These are phyloP conservation scores for Basidioascus undulatus DNA, from an alignment of 768 basidiomycete genomes.

Conservation along the genomic window DNA sequence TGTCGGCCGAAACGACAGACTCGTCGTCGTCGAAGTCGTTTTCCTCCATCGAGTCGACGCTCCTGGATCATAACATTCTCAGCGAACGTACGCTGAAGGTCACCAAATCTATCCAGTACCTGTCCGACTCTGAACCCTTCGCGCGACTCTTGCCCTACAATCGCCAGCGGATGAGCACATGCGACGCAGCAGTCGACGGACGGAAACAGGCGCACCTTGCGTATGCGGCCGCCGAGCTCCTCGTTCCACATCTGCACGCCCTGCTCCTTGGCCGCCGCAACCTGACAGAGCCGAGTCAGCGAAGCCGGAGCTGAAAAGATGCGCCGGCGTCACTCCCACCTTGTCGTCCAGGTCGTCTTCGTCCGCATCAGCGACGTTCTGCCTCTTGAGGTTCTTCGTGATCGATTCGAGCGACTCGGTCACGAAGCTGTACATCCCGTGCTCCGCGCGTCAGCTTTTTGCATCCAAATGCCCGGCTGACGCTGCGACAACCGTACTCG, in stretches of 20 bases:
- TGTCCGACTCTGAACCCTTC: too few relatives aligned
- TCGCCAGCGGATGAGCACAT: constrained; percentile 26
- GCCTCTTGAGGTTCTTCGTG: constrained; percentile 10
- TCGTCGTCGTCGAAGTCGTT: background rate
- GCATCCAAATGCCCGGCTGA: background rate
- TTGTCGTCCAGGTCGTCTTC: constrained; percentile 19
- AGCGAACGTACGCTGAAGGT: background rate
- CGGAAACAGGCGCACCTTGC: background rate
- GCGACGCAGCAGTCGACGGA: too few relatives aligned
- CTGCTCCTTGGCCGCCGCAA: constrained; percentile 16
- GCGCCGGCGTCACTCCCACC: constrained; percentile 8
- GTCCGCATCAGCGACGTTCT: constrained; percentile 12
- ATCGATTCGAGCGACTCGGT: constrained; percentile 17
- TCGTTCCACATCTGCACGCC: constrained; percentile 9
- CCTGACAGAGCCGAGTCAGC: constrained; percentile 10
- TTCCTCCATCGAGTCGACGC: background rate
- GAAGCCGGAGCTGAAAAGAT: background rate
- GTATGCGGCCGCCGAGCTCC: background rate
- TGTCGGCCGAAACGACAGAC: too few relatives aligned
- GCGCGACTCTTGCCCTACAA: constrained; percentile 18
- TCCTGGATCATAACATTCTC: background rate
- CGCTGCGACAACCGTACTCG: constrained; percentile 23
- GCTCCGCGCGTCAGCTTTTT: background rate
- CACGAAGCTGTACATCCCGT: constrained; percentile 17
- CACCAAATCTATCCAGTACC: constrained; percentile 15